Evolutionary conservation across 306 rosid species (phyloP).

Genomic region (Astragalus membranaceus): DNA sequence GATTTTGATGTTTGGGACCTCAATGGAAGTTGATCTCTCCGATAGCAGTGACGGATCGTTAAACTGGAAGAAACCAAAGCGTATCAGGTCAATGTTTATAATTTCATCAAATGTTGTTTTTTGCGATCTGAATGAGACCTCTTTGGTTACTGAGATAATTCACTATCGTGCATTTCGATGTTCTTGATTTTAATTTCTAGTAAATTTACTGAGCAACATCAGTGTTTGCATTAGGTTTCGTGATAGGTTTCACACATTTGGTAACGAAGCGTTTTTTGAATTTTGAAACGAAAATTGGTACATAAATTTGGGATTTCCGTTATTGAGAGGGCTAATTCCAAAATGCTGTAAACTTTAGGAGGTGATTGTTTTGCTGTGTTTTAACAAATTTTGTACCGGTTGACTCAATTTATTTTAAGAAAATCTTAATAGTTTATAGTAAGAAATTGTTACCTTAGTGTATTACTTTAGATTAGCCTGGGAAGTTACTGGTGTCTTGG

Average conservation of each 20-base stretch:
- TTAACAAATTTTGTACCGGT: not conserved
- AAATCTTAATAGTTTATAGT: not conserved
- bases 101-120: not conserved
- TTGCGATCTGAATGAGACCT: slow-evolving; percentile 5
- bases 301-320: not conserved
- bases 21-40: too few species aligned
- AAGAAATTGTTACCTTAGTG: not conserved
- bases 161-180: not conserved
- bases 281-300: not conserved
- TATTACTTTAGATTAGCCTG: not conserved
- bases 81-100: slow-evolving; percentile 48
- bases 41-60: too few species aligned
- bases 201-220: not conserved
- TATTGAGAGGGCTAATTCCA: not conserved
- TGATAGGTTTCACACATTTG: not conserved
- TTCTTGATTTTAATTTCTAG: not conserved
- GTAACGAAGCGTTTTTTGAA: too few species aligned
- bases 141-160: slow-evolving; percentile 5
- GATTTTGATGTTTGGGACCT: too few species aligned
- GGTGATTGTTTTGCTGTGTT: not conserved
- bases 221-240: not conserved
- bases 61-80: slow-evolving; percentile 48
- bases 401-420: not conserved
- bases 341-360: not conserved
- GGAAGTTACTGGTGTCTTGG: slow-evolving; percentile 15